Evolutionary conservation across 306 rosid genomes (phyloP).

Genomic region (Citrullus mucosospermus): DNA sequence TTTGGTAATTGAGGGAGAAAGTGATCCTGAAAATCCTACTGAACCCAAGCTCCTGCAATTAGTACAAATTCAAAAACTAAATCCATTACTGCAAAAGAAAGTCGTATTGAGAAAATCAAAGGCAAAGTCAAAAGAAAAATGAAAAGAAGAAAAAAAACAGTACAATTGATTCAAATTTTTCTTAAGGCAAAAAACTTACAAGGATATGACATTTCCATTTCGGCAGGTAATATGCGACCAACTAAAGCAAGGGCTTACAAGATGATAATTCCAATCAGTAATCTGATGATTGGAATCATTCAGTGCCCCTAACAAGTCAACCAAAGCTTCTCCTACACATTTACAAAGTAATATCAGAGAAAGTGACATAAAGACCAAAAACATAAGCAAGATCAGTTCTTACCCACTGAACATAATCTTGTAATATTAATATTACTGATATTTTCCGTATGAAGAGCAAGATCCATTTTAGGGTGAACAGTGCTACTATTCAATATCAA

Average conservation of each 20-base stretch:
- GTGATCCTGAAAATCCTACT: conserved; percentile 64
- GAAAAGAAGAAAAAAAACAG: neutral
- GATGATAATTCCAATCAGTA: conserved; percentile 48
- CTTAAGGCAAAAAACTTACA: conserved; percentile 43
- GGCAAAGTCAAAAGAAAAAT: neutral
- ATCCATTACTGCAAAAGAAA: neutral
- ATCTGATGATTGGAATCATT: conserved; percentile 52
- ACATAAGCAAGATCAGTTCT: neutral
- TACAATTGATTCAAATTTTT: neutral
- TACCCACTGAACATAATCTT: neutral
- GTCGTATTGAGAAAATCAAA: neutral
- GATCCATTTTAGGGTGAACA: neutral
- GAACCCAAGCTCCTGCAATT: conserved; percentile 68
- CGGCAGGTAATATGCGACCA: conserved; percentile 77
- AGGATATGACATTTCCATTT: conserved; percentile 59
- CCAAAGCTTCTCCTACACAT: conserved; percentile 64
- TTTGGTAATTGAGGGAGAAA: conserved; percentile 61
- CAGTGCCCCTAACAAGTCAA: conserved; percentile 40
- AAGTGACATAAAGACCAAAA: neutral
- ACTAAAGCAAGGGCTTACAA: conserved; percentile 83
- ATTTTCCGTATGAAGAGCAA: neutral
- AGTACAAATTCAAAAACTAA: conserved; percentile 13
- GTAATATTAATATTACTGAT: neutral
- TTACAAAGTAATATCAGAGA: conserved; percentile 9
- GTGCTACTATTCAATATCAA: neutral